Evolutionary conservation across 2,329 filamentous ascomycete species (phyloP), one percentile per base, ranked within the genome.

Genomic region (Chalaropsis ovoidea): DNA sequence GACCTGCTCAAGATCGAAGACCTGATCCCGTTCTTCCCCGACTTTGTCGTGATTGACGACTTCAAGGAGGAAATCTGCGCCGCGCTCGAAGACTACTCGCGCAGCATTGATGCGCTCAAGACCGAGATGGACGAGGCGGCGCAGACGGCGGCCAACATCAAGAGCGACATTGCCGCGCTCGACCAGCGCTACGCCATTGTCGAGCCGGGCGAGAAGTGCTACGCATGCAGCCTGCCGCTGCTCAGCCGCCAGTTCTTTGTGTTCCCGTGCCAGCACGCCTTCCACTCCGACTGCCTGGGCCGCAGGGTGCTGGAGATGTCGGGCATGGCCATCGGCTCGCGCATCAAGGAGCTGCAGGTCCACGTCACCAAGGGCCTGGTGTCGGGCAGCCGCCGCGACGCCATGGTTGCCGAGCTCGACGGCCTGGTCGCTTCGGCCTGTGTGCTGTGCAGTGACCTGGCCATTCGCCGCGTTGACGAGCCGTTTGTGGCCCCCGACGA

Each of bases 61-160:
- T 99, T 99, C 81, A 96, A 97, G 73, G 92, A 97, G 69, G 94
- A 99, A 74, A 97, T 99, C 45, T 99, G 94, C 76, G 81, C 85
- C 0, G 94, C 95, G 0, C 81, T 99, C 1, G 94, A 99, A 75
- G 89, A 95, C 69, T 99, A 99, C 77, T 89, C 86, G 60, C 87
- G 89, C 45, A 90, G 90, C 70, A 99, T 99, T 70, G 94, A 97
- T 72, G 80, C 80, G 1, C 78, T 99, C 47, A 91, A 92, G 72
- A 85, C 87, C 69, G 93, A 97, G 75, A 99, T 99, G 94, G 94
- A 99, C 74, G 90, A 96, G 73, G 90, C 87, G 3, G 89, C 90
- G 10, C 85, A 86, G 68, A 97, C 94, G 15, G 93, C 94, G 0
- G 83, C 86, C 39, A 90, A 96, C 71, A 97, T 99, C 76, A 90